Evolutionary conservation across 371 early-diverging fungal genomes (phyloP).

Genomic region (Rhizopus arrhizus): DNA sequence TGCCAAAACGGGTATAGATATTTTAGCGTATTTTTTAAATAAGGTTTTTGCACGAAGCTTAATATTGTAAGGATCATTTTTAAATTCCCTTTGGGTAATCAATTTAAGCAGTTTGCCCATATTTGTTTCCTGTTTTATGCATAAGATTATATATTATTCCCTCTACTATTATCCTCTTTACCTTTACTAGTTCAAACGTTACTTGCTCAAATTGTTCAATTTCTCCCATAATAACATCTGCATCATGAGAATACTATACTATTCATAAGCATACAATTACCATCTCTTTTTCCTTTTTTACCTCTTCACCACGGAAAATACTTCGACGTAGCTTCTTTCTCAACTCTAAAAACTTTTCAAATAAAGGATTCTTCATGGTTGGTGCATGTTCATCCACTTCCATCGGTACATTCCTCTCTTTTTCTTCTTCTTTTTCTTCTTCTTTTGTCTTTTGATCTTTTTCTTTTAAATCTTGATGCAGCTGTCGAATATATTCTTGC

Average conservation of each 20-base stretch:
- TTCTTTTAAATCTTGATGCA: slow-evolving; percentile 22
- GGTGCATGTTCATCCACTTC: slow-evolving; percentile 2
- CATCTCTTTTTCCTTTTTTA: slow-evolving; percentile 11
- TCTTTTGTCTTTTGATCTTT: slow-evolving; percentile 11
- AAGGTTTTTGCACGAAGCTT: slow-evolving; percentile 33
- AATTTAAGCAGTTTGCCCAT: slow-evolving; percentile 53
- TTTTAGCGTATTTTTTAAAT: slow-evolving; percentile 38
- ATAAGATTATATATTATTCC: not conserved
- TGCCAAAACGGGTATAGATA: slow-evolving; percentile 43
- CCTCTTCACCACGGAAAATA: slow-evolving; percentile 45
- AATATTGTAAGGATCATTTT: slow-evolving; percentile 38
- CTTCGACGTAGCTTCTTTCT: slow-evolving; percentile 42
- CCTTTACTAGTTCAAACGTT: slow-evolving; percentile 50
- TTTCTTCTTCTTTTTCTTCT: slow-evolving; percentile 10
- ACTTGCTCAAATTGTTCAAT: slow-evolving; percentile 46
- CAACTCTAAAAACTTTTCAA: slow-evolving; percentile 31
- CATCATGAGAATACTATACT: slow-evolving; percentile 34
- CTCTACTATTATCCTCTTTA: slow-evolving; percentile 11
- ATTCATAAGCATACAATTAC: not conserved
- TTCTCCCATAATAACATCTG: slow-evolving; percentile 43
- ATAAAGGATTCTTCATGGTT: slow-evolving; percentile 6
- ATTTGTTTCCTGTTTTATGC: slow-evolving; percentile 39
- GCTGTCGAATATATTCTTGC: slow-evolving; percentile 23
- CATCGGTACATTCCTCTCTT: not conserved
- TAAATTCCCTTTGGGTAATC: slow-evolving; percentile 38